Percentiles rank a stretch among this genome's conserved stretches.
Conservation (phyloP, 768 basidiomycete species). For the Lentinula sp. region DNA sequence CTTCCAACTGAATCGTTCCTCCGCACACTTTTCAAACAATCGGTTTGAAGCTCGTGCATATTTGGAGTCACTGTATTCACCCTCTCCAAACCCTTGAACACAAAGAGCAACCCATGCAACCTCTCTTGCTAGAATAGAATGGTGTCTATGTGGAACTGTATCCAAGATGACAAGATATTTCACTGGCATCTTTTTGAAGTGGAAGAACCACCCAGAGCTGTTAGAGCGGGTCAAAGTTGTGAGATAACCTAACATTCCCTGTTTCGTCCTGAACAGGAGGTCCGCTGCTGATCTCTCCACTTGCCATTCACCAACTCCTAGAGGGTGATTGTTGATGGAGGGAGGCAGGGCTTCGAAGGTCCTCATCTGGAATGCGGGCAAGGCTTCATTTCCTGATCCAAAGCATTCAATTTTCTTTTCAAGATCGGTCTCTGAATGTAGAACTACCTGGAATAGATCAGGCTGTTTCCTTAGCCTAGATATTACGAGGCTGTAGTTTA, state of each 20-base stretch:
- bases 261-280: slow-evolving; percentile 13
- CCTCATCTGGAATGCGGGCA: slow-evolving; percentile 7
- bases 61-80: slow-evolving; percentile 12
- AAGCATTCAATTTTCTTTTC: slow-evolving; percentile 16
- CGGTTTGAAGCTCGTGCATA: slow-evolving; percentile 14
- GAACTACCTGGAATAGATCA: slow-evolving; percentile 24
- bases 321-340: neutral
- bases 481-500: too few relatives aligned
- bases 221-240: neutral
- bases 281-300: slow-evolving; percentile 4
- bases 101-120: slow-evolving; percentile 25
- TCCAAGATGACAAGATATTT: slow-evolving; percentile 24
- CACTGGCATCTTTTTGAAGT: slow-evolving; percentile 22
- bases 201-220: slow-evolving; percentile 18
- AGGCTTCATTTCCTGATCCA: slow-evolving; percentile 13
- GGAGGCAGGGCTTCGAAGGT: slow-evolving; percentile 19
- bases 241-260: slow-evolving; percentile 9
- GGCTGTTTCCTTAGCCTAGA: slow-evolving; percentile 22
- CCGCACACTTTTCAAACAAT: slow-evolving; percentile 10
- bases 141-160: slow-evolving; percentile 11
- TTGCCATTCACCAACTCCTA: slow-evolving; percentile 10
- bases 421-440: slow-evolving; percentile 21
- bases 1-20: slow-evolving; percentile 16
- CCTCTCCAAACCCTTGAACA: slow-evolving; percentile 19
- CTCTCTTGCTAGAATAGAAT: slow-evolving; percentile 9